Evolutionary conservation across 108 stramenopile species (phyloP).

Genomic region (Stephanodiscus triporus): DNA sequence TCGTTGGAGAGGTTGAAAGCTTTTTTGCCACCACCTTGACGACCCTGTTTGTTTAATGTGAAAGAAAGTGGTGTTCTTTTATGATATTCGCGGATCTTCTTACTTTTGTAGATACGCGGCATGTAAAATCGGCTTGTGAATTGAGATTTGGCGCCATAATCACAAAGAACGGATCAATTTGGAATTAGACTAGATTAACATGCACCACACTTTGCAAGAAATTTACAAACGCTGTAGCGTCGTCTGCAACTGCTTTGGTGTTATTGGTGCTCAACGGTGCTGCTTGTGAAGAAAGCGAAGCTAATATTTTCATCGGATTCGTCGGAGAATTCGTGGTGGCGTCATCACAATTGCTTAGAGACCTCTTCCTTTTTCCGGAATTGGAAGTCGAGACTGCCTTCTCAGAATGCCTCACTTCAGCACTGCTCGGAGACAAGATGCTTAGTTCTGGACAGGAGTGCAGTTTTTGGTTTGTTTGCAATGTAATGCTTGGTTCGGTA

Average conservation of each 20-base stretch:
- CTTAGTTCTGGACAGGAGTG: slow-evolving; percentile 21
- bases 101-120: too few species aligned
- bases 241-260: slow-evolving; percentile 47
- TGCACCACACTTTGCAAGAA: slow-evolving; percentile 68
- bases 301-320: slow-evolving; percentile 52
- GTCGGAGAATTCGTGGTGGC: slow-evolving; percentile 12
- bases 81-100: not conserved
- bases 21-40: slow-evolving; percentile 61
- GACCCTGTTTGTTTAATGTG: not conserved
- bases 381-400: not conserved
- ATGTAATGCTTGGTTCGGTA: not conserved
- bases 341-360: not conserved
- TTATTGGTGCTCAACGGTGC: slow-evolving; percentile 30
- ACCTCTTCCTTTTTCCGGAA: slow-evolving; percentile 22
- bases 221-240: slow-evolving; percentile 77
- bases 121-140: too few species aligned
- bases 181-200: not conserved
- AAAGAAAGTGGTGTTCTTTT: not conserved
- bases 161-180: too few species aligned
- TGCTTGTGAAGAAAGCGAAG: slow-evolving; percentile 49
- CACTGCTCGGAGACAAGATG: not conserved
- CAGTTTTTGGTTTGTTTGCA: slow-evolving; percentile 2
- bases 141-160: too few species aligned
- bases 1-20: slow-evolving; percentile 88
- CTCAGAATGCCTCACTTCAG: not conserved